Evolutionary conservation across 164 flowering plant species (phyloP).

Genomic region (Buxus sempervirens): DNA sequence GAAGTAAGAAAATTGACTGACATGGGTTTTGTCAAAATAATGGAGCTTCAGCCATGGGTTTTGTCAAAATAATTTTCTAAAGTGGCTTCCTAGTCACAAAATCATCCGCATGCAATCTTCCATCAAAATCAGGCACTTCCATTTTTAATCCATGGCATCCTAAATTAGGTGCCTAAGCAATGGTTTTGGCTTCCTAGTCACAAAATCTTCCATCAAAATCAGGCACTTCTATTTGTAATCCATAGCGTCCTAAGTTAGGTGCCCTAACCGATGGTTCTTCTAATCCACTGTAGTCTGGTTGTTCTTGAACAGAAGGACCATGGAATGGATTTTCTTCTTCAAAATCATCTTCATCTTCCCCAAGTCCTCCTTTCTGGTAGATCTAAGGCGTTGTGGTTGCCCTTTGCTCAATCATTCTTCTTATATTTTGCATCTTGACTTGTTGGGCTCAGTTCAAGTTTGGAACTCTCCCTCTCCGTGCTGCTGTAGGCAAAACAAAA

Average conservation of each 20-base stretch:
- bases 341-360: not conserved
- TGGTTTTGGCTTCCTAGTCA: too few relatives aligned
- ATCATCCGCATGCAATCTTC: not conserved
- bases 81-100: too few relatives aligned
- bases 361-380: not conserved
- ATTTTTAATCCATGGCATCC: not conserved
- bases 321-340: too few relatives aligned
- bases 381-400: not conserved
- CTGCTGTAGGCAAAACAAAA: too few relatives aligned
- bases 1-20: too few relatives aligned
- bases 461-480: not conserved
- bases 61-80: slow-evolving; percentile 6
- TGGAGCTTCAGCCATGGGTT: not conserved
- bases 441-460: not conserved
- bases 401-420: not conserved
- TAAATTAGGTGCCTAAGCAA: not conserved
- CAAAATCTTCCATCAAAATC: not conserved
- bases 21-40: too few relatives aligned
- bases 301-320: not conserved
- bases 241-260: not conserved
- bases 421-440: not conserved
- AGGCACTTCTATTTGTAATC: not conserved
- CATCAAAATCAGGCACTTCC: not conserved
- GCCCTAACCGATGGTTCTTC: not conserved
- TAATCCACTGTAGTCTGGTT: not conserved